These are phyloP conservation scores for Trebouxia sp. DNA, from an alignment of 139 green algal genomes.

Conservation along the genomic window DNA sequence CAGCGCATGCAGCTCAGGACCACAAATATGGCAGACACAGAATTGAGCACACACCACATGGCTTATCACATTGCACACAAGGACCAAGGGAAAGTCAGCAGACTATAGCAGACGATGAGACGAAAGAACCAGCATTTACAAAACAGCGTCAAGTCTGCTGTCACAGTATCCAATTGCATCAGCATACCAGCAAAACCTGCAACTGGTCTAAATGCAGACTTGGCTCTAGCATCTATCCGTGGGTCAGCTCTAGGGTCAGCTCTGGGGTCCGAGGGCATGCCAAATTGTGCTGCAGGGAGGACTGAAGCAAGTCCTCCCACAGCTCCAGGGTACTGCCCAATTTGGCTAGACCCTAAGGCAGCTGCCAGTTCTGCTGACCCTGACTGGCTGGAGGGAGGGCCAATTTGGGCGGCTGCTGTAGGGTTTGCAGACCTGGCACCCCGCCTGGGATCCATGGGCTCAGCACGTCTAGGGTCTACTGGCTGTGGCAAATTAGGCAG, in stretches of 20 bases:
- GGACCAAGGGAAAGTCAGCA: too few species aligned
- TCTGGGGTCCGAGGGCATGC: neutral
- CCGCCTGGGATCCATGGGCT: too few species aligned
- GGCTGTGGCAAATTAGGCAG: neutral
- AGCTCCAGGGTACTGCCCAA: neutral
- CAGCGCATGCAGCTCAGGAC: too few species aligned
- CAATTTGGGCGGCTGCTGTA: neutral
- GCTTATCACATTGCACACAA: too few species aligned
- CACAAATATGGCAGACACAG: too few species aligned
- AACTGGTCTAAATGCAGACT: neutral
- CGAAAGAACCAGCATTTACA: too few species aligned
- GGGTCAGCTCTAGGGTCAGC: slow-evolving; percentile 1
- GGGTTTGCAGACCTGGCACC: neutral
- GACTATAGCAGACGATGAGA: too few species aligned
- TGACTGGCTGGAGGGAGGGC: neutral
- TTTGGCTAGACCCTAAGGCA: neutral
- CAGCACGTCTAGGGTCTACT: neutral
- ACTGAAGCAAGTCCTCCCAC: neutral
- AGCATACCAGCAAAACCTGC: neutral
- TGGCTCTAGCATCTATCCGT: neutral
- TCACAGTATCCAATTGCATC: too few species aligned
- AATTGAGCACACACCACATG: too few species aligned
- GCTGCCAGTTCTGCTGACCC: neutral
- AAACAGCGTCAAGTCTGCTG: too few species aligned
- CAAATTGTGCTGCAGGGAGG: neutral